phyloP scores from a whole-genome alignment of 1,139 yeast genomes.

The Wickerhamomyces sp. region DNA sequence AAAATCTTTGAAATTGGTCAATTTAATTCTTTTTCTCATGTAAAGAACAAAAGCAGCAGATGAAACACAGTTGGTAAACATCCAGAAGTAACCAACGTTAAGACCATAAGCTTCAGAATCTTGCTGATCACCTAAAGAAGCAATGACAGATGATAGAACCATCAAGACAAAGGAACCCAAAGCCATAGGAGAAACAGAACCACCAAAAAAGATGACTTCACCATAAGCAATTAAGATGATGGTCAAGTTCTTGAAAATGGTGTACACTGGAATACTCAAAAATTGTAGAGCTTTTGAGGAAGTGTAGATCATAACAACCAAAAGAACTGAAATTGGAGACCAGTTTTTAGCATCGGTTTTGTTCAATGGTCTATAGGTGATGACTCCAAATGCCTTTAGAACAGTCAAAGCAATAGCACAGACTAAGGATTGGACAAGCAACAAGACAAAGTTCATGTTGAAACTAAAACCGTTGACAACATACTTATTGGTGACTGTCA shows the following conservation, averaged over 20 bases:
- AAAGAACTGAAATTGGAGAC: constrained; percentile 88
- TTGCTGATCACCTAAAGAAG: constrained; percentile 82
- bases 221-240: constrained; percentile 96
- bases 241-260: constrained; percentile 95
- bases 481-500: constrained; percentile 97
- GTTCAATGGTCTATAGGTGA: constrained; percentile 84
- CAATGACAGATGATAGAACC: constrained; percentile 91
- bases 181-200: constrained; percentile 86
- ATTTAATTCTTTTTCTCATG: constrained; percentile 96
- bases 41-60: constrained; percentile 90
- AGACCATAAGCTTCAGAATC: constrained; percentile 41
- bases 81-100: constrained; percentile 92
- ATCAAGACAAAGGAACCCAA: constrained; percentile 81
- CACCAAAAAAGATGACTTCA: constrained; percentile 97
- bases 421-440: constrained; percentile 77
- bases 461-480: constrained; percentile 80
- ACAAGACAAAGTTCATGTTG: constrained; percentile 86
- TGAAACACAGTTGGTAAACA: constrained; percentile 89
- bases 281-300: constrained; percentile 91
- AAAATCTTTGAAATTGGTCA: constrained; percentile 93
- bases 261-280: constrained; percentile 91
- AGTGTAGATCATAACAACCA: constrained; percentile 94
- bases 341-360: constrained; percentile 86
- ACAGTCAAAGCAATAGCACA: constrained; percentile 71
- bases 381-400: constrained; percentile 68